Conservation (phyloP, 1,139 yeast species). For the Lizanozyma gosingica region DNA sequence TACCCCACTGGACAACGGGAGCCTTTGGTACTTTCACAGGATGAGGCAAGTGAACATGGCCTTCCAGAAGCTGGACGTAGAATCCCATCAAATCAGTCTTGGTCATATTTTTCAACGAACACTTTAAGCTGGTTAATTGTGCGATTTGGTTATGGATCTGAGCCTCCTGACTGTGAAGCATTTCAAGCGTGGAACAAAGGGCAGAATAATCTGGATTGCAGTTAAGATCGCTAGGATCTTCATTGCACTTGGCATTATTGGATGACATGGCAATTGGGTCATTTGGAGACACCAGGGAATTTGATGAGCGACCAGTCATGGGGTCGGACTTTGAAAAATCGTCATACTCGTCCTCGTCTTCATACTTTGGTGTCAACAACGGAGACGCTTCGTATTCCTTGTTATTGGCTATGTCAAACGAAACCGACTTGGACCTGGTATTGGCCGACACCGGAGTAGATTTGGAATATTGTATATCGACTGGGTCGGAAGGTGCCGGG, state of each 20-base stretch:
- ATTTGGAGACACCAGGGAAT: not conserved
- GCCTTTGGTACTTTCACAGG: constrained; percentile 13
- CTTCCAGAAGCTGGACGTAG: constrained; percentile 8
- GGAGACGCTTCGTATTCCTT: constrained; percentile 25
- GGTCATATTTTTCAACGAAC: constrained; percentile 2
- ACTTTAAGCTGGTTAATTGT: constrained; percentile 16
- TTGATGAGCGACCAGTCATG: too few species aligned
- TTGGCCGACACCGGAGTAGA: constrained; percentile 5
- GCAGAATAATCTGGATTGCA: constrained; percentile 33
- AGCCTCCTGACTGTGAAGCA: constrained; percentile 17
- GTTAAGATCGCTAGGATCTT: constrained; percentile 11
- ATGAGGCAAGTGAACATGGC: constrained; percentile 10
- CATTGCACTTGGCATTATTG: constrained; percentile 1
- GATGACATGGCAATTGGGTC: not conserved
- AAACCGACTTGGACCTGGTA: constrained; percentile 15
- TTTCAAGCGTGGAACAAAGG: constrained; percentile 25
- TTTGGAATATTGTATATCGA: too few species aligned
- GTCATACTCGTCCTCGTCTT: constrained; percentile 24
- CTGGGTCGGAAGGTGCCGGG: too few species aligned
- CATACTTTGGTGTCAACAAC: constrained; percentile 36
- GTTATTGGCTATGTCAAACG: constrained; percentile 17
- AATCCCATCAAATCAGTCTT: constrained; percentile 6
- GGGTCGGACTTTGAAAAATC: constrained; percentile 2
- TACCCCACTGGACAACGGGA: constrained; percentile 16
- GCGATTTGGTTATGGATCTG: constrained; percentile 23